Conservation (phyloP, 208 protist species). For the Porcisia deanei region DNA sequence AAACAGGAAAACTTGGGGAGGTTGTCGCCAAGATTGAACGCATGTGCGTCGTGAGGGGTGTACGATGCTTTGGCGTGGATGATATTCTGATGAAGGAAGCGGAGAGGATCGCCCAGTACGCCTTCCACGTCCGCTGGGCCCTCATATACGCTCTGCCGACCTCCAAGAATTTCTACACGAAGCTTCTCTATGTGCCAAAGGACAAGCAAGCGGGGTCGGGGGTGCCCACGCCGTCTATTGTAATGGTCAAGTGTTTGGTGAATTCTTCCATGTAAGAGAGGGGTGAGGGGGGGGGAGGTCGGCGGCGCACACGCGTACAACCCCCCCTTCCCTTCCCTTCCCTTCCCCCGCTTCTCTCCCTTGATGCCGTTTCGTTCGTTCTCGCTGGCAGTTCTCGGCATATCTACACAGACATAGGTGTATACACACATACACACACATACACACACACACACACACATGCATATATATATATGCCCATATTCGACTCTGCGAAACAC, state of each 20-base stretch:
- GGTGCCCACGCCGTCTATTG: conserved; percentile 7
- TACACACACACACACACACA: background rate
- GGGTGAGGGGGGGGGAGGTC: too few relatives aligned
- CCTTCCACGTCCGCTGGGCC: conserved; percentile 37
- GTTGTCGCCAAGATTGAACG: conserved; percentile 46
- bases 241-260: conserved; percentile 37
- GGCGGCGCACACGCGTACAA: background rate
- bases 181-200: conserved; percentile 33
- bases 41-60: conserved; percentile 37
- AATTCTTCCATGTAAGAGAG: conserved; percentile 19
- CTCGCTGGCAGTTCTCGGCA: background rate
- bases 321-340: background rate
- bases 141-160: conserved; percentile 34
- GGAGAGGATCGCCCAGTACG: conserved; percentile 38
- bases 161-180: conserved; percentile 38
- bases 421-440: background rate
- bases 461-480: background rate
- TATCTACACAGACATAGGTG: background rate
- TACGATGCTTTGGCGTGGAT: conserved; percentile 35
- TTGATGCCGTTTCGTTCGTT: background rate
- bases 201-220: conserved; percentile 31
- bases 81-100: conserved; percentile 35
- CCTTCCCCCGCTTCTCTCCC: too few relatives aligned
- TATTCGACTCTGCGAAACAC: background rate
- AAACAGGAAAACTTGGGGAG: conserved; percentile 33